Evolutionary conservation across 106 monocot species (phyloP), one percentile per base, ranked within the genome.

Genomic region (Amphibolis antarctica): DNA sequence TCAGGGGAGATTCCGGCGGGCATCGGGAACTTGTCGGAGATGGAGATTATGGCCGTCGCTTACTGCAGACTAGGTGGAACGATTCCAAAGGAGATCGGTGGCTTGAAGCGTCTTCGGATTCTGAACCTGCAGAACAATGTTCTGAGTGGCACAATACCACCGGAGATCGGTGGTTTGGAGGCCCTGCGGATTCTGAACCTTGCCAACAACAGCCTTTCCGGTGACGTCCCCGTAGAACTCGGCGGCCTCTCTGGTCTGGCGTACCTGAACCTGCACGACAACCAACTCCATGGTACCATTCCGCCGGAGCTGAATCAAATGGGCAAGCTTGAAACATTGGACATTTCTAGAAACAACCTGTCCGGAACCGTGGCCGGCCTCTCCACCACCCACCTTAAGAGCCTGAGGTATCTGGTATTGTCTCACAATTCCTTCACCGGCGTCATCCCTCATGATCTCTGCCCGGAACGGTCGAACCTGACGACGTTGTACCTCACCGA

Each of bases 341-440:
- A 93, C 59, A 65, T 88, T 66, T 92, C 92, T 13, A 42, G 55
- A 28, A 92, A 92, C 55, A 67, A 76, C 21, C 70, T 93, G 15
- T 81, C 86, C 0, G 88, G 86, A 7, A 44, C 44, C n/a, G 69
- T 44, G 5, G 71, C 72, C 62, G 52, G 11, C 27, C 17, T 92
- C 64, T 81, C 89, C 27, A 72, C 88, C 5, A 18, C 22, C 0
- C 65, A 64, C 26, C 75, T 89, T 17, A 81, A 50, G 63, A 86
- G 65, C 19, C 74, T 93, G 19, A 17, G 77, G 49, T 93, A 59
- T 45, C 66, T 93, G 11, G 93, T 89, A 23, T 73, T 89, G 26
- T 86, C 89, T 1, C 65, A 54, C 27, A 96, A 96, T 70, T 69
- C 63, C 15, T 50, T 96, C 5, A 73, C 79, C 4, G 94, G 94